Base-by-base conservation (phyloP, 2,329 filamentous ascomycete genomes). In the Lasiodiplodia sp. region DNA sequence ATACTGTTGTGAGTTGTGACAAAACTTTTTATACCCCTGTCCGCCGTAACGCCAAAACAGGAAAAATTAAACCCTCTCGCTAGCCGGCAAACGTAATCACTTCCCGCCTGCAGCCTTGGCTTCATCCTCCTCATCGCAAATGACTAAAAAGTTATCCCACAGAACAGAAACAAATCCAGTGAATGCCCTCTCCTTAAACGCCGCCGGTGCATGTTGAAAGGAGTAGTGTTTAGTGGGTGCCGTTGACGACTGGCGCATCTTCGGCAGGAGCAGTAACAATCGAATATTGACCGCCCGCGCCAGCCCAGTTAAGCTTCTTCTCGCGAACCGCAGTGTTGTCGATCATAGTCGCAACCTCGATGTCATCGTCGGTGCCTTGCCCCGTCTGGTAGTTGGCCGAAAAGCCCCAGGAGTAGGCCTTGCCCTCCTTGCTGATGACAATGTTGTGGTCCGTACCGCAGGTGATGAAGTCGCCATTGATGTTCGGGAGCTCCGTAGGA, bases 241-340 rank as follows among this genome's bases (percentile, higher is more conserved):
- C 67, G 37, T 68, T 68, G 28, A 47, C 60, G 28, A 57, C 16
- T 8, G 66, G 49, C n/a, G 28, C 47, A 34, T 52, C 66, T 10
- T 68, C 67, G 16, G 68, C 68, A 6, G 55, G 62, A 18, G 86
- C 85, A 11, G 85, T 84, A n/a, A 92, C 74, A 28, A 92, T 81
- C 1, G 89, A 91, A 78, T 89, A 97, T 77, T 97, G 94, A 5
- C 94, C 94, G 72, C 95, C 94, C n/a, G 91, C 91, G 53, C 92
- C 92, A n/a, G 92, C 92, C 80, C 86, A 93, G 40, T 89, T 85
- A 53, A 97, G 85, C 78, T 90, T 89, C 81, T 91, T 90, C 52
- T 88, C 92, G 37, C 89, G 86, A 34, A 96, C 87, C 52, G 93
- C 94, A 14, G 90, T 92, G 82, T 97, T 97, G 75, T 96, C 92